These are phyloP conservation scores for Saturnispora kantuleensis DNA, from an alignment of 805 yeast species.

Conservation along the genomic window DNA sequence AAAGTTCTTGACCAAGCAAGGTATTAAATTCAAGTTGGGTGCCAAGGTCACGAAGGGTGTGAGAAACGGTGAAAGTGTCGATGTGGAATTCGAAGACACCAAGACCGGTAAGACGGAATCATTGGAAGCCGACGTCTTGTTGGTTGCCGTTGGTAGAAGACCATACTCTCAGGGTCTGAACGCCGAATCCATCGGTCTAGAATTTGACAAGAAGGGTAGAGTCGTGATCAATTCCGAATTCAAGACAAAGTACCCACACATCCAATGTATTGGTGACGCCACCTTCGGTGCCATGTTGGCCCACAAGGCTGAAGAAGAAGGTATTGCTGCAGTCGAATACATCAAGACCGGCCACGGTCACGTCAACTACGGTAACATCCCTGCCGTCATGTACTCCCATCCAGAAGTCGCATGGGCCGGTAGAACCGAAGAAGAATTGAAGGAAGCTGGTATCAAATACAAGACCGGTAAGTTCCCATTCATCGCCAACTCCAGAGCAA, in stretches of 20 bases:
- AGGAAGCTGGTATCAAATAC: conserved; percentile 80
- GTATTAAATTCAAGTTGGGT: conserved; percentile 83
- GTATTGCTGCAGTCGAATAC: conserved; percentile 95
- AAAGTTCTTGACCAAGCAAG: conserved; percentile 89
- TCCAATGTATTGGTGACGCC: conserved; percentile 96
- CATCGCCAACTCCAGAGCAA: conserved; percentile 98
- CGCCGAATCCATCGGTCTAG: conserved; percentile 83
- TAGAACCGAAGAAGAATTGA: conserved; percentile 51
- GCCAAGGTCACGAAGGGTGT: conserved; percentile 85
- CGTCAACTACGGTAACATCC: conserved; percentile 95
- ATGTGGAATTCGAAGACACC: conserved; percentile 79
- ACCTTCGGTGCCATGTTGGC: conserved; percentile 99
- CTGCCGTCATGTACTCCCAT: conserved; percentile 97
- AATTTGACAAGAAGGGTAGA: conserved; percentile 85
- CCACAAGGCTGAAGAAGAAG: conserved; percentile 99
- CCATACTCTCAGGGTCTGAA: conserved; percentile 88
- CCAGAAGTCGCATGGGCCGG: conserved; percentile 99
- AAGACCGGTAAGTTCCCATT: conserved; percentile 97
- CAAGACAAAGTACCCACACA: conserved; percentile 86
- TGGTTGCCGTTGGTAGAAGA: conserved; percentile 98
- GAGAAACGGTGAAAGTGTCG: conserved; percentile 81
- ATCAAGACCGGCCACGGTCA: conserved; percentile 92
- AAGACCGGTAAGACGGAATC: conserved; percentile 74
- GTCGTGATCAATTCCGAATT: conserved; percentile 89
- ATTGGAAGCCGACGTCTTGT: conserved; percentile 81